Evolutionary conservation across 148 eudicot genomes (phyloP).

Genomic region (Rhododendron kiyosumense): DNA sequence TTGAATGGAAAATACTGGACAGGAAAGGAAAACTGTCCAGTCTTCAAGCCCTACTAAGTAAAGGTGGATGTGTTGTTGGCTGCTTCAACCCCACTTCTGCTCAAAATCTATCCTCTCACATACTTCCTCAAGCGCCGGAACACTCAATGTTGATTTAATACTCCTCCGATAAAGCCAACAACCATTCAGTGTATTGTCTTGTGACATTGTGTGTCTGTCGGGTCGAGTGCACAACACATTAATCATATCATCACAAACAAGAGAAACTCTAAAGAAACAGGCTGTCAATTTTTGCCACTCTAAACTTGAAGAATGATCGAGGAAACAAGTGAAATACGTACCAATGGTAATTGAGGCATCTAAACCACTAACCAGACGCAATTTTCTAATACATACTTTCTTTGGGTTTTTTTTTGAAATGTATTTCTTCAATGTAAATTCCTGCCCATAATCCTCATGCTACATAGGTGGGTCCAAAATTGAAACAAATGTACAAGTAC

Average conservation of each 20-base stretch:
- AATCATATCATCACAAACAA: neutral
- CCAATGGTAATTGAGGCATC: neutral
- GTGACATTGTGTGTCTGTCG: neutral
- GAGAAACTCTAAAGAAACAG: neutral
- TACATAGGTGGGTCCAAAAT: neutral
- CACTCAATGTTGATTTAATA: neutral
- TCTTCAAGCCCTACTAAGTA: neutral
- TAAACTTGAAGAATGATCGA: neutral
- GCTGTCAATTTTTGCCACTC: neutral
- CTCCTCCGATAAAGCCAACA: neutral
- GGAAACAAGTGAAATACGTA: neutral
- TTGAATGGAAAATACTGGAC: neutral
- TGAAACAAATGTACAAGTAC: neutral
- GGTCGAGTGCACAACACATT: neutral
- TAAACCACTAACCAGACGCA: neutral
- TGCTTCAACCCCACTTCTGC: neutral
- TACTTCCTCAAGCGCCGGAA: neutral
- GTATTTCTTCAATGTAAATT: neutral
- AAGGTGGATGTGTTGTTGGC: neutral
- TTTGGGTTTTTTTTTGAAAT: neutral
- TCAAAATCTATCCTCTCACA: neutral
- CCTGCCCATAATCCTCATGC: neutral
- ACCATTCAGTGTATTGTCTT: neutral
- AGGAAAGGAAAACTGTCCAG: neutral
- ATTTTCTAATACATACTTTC: neutral